Evolutionary conservation across 208 protist species (phyloP).

Genomic region (Trypanosoma congolense): DNA sequence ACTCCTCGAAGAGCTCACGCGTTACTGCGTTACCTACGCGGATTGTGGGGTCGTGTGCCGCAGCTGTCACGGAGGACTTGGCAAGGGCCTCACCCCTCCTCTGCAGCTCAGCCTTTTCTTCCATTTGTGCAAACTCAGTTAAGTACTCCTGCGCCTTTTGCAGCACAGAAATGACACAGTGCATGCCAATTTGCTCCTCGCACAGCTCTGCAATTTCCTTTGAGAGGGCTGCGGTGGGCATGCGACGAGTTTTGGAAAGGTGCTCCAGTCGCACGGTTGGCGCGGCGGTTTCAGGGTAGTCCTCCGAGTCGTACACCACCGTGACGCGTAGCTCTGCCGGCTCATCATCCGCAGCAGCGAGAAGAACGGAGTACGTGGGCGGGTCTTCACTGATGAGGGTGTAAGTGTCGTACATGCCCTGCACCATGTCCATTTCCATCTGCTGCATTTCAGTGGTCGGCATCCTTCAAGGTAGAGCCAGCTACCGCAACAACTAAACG

Average conservation of each 20-base stretch:
- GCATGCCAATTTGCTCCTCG: constrained; percentile 75
- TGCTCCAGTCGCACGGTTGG: constrained; percentile 54
- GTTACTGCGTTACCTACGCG: constrained; percentile 75
- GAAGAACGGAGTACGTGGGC: constrained; percentile 68
- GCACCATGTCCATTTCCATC: constrained; percentile 91
- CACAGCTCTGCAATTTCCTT: constrained; percentile 53
- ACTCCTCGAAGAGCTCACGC: constrained; percentile 77
- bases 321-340: constrained; percentile 72
- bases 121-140: constrained; percentile 38
- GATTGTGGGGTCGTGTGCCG: constrained; percentile 63
- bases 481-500: no score
- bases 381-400: constrained; percentile 59
- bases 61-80: constrained; percentile 27
- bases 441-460: constrained; percentile 74
- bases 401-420: constrained; percentile 88
- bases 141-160: constrained; percentile 78
- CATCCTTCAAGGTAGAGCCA: constrained; percentile 25
- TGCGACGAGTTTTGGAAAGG: constrained; percentile 64
- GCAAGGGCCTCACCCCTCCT: constrained; percentile 59
- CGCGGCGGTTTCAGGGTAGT: constrained; percentile 64
- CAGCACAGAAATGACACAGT: constrained; percentile 63
- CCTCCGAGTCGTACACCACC: constrained; percentile 59
- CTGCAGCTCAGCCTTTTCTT: constrained; percentile 66
- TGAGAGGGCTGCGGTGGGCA: constrained; percentile 44
- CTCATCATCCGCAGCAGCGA: constrained; percentile 59